phyloP scores from a whole-genome alignment of 2,329 filamentous ascomycete species.

The Aquanectria penicillioides region DNA sequence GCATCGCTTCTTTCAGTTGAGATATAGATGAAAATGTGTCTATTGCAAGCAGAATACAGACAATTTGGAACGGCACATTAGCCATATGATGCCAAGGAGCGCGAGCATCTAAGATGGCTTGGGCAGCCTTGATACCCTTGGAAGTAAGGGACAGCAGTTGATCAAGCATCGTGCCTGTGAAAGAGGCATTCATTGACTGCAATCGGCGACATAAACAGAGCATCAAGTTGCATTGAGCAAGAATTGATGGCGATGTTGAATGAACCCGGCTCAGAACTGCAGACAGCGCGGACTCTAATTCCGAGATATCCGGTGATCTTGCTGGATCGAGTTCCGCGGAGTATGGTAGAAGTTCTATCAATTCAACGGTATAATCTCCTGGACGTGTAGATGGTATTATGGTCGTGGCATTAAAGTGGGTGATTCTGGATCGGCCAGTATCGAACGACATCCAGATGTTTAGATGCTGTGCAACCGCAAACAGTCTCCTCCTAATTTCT shows the following conservation, averaged over 20 bases:
- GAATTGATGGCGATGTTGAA: constrained; percentile 53
- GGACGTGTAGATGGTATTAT: constrained; percentile 50
- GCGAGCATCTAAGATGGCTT: constrained; percentile 53
- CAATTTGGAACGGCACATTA: constrained; percentile 68
- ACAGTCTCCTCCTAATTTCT: constrained; percentile 54
- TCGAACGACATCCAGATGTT: constrained; percentile 70
- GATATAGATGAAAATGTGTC: constrained; percentile 60
- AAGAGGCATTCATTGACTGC: constrained; percentile 58
- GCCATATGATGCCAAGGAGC: constrained; percentile 69
- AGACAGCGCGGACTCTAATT: constrained; percentile 55
- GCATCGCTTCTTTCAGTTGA: constrained; percentile 62
- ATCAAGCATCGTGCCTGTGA: constrained; percentile 55
- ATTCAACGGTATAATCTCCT: constrained; percentile 56
- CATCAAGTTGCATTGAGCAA: constrained; percentile 64
- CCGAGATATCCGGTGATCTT: constrained; percentile 50
- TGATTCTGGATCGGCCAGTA: constrained; percentile 63
- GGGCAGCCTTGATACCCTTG: constrained; percentile 57
- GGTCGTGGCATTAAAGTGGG: constrained; percentile 55
- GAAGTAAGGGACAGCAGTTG: constrained; percentile 58
- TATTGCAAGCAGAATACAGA: constrained; percentile 65
- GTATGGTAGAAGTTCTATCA: constrained; percentile 62
- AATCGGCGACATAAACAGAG: constrained; percentile 66
- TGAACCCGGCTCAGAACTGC: constrained; percentile 53
- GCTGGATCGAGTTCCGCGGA: constrained; percentile 65
- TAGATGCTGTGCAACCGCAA: constrained; percentile 64